phyloP scores from a whole-genome alignment of 805 yeast species.

The Kluyveromyces wickerhamii region DNA sequence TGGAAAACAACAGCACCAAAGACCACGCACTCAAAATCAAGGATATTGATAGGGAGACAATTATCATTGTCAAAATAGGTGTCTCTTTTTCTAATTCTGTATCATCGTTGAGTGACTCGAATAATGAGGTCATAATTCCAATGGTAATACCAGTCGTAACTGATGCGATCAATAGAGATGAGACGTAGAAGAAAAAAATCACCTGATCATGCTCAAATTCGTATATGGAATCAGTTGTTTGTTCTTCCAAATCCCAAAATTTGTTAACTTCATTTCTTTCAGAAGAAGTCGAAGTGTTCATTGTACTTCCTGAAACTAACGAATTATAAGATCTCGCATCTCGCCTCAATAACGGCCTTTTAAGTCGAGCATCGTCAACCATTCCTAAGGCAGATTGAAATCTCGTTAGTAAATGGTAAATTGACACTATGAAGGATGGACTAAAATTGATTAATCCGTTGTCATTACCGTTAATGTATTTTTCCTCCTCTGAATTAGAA shows the following conservation, averaged over 20 bases:
- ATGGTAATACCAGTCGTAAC: slow-evolving; percentile 23
- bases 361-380: not conserved
- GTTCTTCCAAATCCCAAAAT: slow-evolving; percentile 14
- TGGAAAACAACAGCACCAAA: slow-evolving; percentile 23
- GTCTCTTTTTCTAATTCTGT: slow-evolving; percentile 17
- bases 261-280: slow-evolving; percentile 14
- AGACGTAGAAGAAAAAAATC: slow-evolving; percentile 22
- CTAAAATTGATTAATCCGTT: slow-evolving; percentile 22
- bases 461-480: slow-evolving; percentile 9
- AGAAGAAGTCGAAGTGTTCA: slow-evolving; percentile 5
- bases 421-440: slow-evolving; percentile 17
- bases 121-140: slow-evolving; percentile 21
- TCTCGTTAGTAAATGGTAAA: slow-evolving; percentile 16
- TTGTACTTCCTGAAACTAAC: slow-evolving; percentile 3
- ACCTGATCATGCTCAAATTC: slow-evolving; percentile 28
- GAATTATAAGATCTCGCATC: slow-evolving; percentile 5
- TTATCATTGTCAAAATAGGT: slow-evolving; percentile 14
- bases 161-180: slow-evolving; percentile 20
- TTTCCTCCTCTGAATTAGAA: slow-evolving; percentile 9
- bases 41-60: slow-evolving; percentile 19
- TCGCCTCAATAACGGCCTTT: slow-evolving; percentile 3
- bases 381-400: slow-evolving; percentile 10
- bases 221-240: slow-evolving; percentile 20
- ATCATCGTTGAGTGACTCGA: slow-evolving; percentile 16
- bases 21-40: slow-evolving; percentile 18